Evolutionary conservation across 805 yeast genomes (phyloP).

Genomic region (Middelhovenomyces tepae): DNA sequence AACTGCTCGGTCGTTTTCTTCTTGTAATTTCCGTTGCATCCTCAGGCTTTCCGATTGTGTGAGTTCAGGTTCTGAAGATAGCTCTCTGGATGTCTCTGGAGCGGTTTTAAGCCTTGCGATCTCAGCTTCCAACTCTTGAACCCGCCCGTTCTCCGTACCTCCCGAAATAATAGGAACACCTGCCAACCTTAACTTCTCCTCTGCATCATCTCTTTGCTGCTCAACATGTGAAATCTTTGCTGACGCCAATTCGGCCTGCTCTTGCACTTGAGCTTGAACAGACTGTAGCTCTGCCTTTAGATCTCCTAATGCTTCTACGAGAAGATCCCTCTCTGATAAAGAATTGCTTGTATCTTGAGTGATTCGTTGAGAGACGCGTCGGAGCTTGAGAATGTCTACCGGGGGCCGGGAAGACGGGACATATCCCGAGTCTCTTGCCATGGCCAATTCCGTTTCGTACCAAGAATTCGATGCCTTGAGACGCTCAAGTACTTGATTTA

Average conservation of each 20-base stretch:
- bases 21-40: conserved; percentile 18
- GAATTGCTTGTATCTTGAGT: conserved; percentile 19
- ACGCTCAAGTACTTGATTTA: conserved; percentile 19
- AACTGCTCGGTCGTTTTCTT: conserved; percentile 14
- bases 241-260: conserved; percentile 22
- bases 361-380: conserved; percentile 21
- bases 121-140: conserved; percentile 7
- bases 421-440: conserved; percentile 21
- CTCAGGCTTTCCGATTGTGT: conserved; percentile 10
- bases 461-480: conserved; percentile 24
- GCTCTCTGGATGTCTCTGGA: no score
- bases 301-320: conserved; percentile 19
- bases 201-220: conserved; percentile 15
- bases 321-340: conserved; percentile 21
- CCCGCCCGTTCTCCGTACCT: conserved; percentile 8
- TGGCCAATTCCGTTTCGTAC: conserved; percentile 23
- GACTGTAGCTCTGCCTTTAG: conserved; percentile 19
- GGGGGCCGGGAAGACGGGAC: conserved; percentile 22
- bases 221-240: conserved; percentile 16
- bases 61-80: neutral
- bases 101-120: no score
- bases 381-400: conserved; percentile 19
- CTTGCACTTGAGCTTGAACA: conserved; percentile 17
- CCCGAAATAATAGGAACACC: conserved; percentile 2
- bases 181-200: conserved; percentile 1